Evolutionary conservation across 306 rosid genomes (phyloP), one percentile per base, ranked within the genome.

Genomic region (Quercus variabilis): DNA sequence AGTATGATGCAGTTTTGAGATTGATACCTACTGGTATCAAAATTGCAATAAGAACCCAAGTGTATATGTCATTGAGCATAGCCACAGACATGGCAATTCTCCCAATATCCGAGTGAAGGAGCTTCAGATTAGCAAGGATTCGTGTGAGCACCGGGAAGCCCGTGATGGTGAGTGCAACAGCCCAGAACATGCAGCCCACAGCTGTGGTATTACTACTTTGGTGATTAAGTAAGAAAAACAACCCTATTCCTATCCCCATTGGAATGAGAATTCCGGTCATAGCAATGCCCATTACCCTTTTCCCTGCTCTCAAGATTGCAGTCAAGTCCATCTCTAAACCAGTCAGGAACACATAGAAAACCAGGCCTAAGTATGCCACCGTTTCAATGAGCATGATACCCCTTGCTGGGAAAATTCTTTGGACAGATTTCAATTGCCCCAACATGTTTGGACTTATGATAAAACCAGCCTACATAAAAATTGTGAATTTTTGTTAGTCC

Each of bases 101-200:
- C 5, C 91, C 91, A 17, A 88, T 80, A 64, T 74, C 78, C 0
- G 89, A 85, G 6, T 83, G 75, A n/a, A 76, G 81, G 63, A 88
- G 88, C 74, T 83, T 85, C 52, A 88, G 87, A 41, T 77, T 79
- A 5, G 85, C 57, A n/a, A 88, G 86, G 35, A 81, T 74, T 30
- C 75, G 79, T 26, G 81, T 87, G 4, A 85, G 33, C 15, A 81
- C 80, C 0, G 91, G 91, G 75, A 88, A 88, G 65, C 87, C 85
- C 0, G 91, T 88, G 55, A 85, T 60, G 0, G 83, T 69, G 55
- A 88, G 79, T 28, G 83, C 78, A 15, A 81, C 9, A 19, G 79
- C 35, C 84, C 87, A 85, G 23, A 88, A 1, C 54, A 88, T 0
- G 59, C 26, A 62, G 20, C 82, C 79, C 65, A 15, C 58, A 1